phyloP scores from a whole-genome alignment of 1,284 basidiomycete genomes.

The Cystobasidium sp. region DNA sequence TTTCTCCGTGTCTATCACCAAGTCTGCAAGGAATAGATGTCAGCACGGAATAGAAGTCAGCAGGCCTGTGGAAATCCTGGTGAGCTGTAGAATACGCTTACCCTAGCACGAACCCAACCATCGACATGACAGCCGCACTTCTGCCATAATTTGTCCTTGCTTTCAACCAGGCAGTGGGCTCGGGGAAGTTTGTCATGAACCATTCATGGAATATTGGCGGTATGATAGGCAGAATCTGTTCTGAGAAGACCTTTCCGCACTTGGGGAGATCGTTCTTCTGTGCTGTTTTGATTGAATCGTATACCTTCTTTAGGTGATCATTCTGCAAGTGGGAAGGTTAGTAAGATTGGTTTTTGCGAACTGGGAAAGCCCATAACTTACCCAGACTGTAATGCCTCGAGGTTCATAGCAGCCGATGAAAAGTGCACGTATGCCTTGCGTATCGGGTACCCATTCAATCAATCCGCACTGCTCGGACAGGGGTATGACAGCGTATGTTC shows the following conservation, averaged over 20 bases:
- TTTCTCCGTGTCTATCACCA: slow-evolving; percentile 97
- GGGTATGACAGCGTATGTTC: slow-evolving; percentile 94
- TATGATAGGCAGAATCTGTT: slow-evolving; percentile 69
- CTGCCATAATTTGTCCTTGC: slow-evolving; percentile 84
- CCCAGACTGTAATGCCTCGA: slow-evolving; percentile 61
- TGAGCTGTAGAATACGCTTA: slow-evolving; percentile 57
- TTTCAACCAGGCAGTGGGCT: slow-evolving; percentile 91
- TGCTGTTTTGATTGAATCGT: slow-evolving; percentile 58
- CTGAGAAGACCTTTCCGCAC: slow-evolving; percentile 67
- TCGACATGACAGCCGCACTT: slow-evolving; percentile 96
- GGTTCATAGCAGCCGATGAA: slow-evolving; percentile 74
- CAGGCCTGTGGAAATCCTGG: not conserved
- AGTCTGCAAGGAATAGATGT: slow-evolving; percentile 63
- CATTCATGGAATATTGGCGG: slow-evolving; percentile 93
- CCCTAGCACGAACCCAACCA: slow-evolving; percentile 98
- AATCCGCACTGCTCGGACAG: slow-evolving; percentile 97
- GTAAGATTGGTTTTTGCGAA: slow-evolving; percentile 17
- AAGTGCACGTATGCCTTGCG: slow-evolving; percentile 80
- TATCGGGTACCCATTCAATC: slow-evolving; percentile 98
- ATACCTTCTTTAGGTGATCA: slow-evolving; percentile 64
- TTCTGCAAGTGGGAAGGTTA: slow-evolving; percentile 53
- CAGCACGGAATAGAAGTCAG: not conserved
- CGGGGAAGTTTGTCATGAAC: slow-evolving; percentile 96
- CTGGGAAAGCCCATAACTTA: slow-evolving; percentile 35
- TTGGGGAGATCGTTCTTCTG: slow-evolving; percentile 63